These are phyloP conservation scores for Puccinellia tenuiflora DNA, from an alignment of 176 grass and related monocot species.

Conservation along the genomic window DNA sequence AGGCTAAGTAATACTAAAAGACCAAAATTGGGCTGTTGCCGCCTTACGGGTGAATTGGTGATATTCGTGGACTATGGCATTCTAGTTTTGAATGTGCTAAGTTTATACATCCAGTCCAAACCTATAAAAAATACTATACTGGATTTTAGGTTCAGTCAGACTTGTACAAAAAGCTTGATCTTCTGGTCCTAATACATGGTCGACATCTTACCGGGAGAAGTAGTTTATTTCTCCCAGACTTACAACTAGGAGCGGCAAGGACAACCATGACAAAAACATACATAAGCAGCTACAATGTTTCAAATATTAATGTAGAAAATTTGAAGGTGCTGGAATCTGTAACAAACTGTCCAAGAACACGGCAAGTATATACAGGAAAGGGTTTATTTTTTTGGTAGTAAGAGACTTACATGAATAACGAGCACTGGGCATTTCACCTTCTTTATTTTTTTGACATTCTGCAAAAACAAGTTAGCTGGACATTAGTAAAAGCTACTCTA, in stretches of 20 bases:
- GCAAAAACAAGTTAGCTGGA: slow-evolving; percentile 30
- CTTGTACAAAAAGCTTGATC: no score
- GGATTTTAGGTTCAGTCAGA: neutral
- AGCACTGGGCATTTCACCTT: slow-evolving; percentile 95
- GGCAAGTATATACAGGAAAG: neutral
- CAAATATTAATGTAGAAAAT: neutral
- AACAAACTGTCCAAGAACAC: neutral
- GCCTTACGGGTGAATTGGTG: neutral
- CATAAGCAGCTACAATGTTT: neutral
- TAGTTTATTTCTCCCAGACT: neutral
- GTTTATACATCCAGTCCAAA: no score
- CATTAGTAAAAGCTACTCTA: slow-evolving; percentile 21
- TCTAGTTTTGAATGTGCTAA: neutral
- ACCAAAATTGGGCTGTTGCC: neutral
- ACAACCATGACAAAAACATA: slow-evolving; percentile 10
- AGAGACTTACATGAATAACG: slow-evolving; percentile 90
- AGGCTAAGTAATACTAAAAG: neutral
- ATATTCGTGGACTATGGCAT: neutral
- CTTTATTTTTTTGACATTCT: slow-evolving; percentile 99
- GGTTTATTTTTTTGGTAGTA: slow-evolving; percentile 14
- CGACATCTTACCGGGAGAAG: neutral
- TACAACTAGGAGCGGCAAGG: neutral
- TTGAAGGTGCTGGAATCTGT: neutral
- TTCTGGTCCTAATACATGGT: no score
- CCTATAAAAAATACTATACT: neutral